phyloP scores from a whole-genome alignment of 148 eudicot genomes.

The Vaccinium corymbosum region DNA sequence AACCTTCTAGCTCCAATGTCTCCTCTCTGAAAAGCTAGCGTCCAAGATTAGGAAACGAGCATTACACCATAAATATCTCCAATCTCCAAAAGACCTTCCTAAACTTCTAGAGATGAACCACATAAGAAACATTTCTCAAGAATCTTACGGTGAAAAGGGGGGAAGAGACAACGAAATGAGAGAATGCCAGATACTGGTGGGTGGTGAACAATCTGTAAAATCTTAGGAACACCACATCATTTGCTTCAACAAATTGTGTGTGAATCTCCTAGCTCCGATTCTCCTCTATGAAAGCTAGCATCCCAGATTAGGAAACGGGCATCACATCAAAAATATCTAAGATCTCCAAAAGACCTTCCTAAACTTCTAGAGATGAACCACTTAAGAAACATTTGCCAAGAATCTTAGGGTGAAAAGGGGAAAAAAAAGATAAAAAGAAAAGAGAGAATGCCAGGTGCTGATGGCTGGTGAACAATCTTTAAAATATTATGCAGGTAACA shows the following conservation, averaged over 20 bases:
- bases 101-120: background rate
- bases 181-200: background rate
- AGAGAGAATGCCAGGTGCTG: background rate
- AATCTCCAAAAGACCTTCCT: background rate
- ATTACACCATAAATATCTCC: background rate
- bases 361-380: too few species aligned
- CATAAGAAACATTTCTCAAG: background rate
- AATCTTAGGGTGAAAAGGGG: background rate
- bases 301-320: conserved; percentile 17
- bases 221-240: conserved; percentile 79
- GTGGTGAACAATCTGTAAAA: background rate
- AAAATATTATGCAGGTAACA: conserved; percentile 15
- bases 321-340: background rate
- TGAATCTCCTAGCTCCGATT: conserved; percentile 63
- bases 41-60: conserved; percentile 17
- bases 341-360: background rate
- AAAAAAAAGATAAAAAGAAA: background rate
- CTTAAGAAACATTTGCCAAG: background rate
- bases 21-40: conserved; percentile 49
- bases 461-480: background rate
- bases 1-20: conserved; percentile 69
- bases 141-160: background rate
- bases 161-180: background rate
- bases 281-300: conserved; percentile 53
- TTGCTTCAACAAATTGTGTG: conserved; percentile 66